Conservation (phyloP, 1,139 yeast species). For the Hansenula anomala region DNA sequence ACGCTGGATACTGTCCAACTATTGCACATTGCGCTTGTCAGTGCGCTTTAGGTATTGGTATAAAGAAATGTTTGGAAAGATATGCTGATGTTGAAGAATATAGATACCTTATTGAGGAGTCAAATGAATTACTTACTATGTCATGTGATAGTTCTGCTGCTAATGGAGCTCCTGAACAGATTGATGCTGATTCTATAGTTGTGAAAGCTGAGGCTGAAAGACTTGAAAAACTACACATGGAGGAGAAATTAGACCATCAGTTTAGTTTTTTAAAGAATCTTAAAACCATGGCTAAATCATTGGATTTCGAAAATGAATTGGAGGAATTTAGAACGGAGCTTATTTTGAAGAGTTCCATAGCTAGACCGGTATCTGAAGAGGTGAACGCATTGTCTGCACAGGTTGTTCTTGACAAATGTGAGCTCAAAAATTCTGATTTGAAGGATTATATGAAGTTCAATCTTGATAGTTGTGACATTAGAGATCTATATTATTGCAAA, state of each 20-base stretch:
- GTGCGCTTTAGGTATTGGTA: slow-evolving; percentile 5
- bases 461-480: slow-evolving; percentile 20
- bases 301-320: slow-evolving; percentile 9
- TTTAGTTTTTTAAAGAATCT: slow-evolving; percentile 3
- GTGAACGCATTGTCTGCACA: slow-evolving; percentile 4
- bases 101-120: too few species aligned
- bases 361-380: not conserved
- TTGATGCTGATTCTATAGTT: not conserved
- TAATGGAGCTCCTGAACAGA: not conserved
- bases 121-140: too few species aligned
- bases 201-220: slow-evolving; percentile 2
- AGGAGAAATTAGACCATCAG: slow-evolving; percentile 1
- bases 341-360: slow-evolving; percentile 8
- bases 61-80: slow-evolving; percentile 4
- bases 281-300: slow-evolving; percentile 8
- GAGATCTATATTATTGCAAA: slow-evolving; percentile 19
- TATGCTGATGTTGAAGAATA: slow-evolving; percentile 1
- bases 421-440: slow-evolving; percentile 10
- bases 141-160: too few species aligned
- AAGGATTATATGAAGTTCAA: slow-evolving; percentile 12
- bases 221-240: slow-evolving; percentile 2
- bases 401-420: slow-evolving; percentile 17
- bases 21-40: not conserved
- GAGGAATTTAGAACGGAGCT: slow-evolving; percentile 12
- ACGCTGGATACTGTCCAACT: not conserved